phyloP scores from a whole-genome alignment of 164 flowering plant genomes.

The Saururus chinensis region DNA sequence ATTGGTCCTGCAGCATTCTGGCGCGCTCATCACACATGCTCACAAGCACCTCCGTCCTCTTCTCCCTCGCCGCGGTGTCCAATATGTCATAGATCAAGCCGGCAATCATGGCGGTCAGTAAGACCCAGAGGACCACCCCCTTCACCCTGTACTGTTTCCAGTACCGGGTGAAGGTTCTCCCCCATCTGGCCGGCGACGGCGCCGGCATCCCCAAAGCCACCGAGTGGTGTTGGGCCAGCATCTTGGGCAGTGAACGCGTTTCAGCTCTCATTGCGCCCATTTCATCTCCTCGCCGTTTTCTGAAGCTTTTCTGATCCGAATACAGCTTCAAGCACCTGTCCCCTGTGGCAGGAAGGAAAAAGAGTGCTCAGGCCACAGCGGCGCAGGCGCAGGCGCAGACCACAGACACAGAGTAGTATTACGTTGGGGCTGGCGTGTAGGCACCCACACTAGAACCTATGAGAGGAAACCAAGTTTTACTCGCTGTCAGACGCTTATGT shows the following conservation, averaged over 20 bases:
- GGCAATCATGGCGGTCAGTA: slow-evolving; percentile 21
- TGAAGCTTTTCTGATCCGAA: slow-evolving; percentile 1
- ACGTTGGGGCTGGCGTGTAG: neutral
- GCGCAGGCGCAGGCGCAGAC: too few species aligned
- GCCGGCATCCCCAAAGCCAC: slow-evolving; percentile 18
- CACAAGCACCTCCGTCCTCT: slow-evolving; percentile 53
- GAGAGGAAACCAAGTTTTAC: neutral
- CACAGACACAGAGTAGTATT: neutral
- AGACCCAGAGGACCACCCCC: slow-evolving; percentile 35
- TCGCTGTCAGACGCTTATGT: neutral
- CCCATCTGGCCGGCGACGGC: slow-evolving; percentile 4
- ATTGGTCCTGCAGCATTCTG: slow-evolving; percentile 89
- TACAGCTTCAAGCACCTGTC: too few species aligned
- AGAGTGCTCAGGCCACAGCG: too few species aligned
- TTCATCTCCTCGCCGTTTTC: slow-evolving; percentile 6
- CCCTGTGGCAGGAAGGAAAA: slow-evolving; percentile 5
- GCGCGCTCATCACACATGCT: slow-evolving; percentile 89
- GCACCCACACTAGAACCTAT: neutral
- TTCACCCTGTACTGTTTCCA: slow-evolving; percentile 1
- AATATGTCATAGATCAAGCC: slow-evolving; percentile 22
- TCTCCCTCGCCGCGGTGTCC: slow-evolving; percentile 40
- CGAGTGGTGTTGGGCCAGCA: slow-evolving; percentile 14
- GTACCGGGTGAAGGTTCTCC: neutral
- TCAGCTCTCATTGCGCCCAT: slow-evolving; percentile 1
- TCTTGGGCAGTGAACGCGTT: slow-evolving; percentile 12